Evolutionary conservation across 2,329 filamentous ascomycete species (phyloP).

Genomic region (Fulvia fulva): DNA sequence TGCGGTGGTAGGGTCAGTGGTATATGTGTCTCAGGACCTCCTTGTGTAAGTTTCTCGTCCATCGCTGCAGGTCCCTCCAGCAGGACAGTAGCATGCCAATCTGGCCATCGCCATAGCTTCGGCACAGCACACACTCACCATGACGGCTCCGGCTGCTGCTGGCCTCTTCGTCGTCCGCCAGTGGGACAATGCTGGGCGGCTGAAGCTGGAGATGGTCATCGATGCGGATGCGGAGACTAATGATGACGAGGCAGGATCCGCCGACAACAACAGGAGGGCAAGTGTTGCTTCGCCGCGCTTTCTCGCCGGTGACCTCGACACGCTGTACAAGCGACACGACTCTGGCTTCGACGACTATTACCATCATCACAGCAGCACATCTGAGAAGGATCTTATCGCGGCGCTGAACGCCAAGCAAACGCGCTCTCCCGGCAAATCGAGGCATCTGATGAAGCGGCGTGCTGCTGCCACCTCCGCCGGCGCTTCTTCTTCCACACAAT

Average conservation of each 20-base stretch:
- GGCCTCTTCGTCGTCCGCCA: background rate
- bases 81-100: too few species aligned
- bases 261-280: background rate
- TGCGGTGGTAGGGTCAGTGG: background rate
- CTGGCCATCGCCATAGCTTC: background rate
- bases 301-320: background rate
- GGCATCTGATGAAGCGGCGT: background rate
- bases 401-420: background rate
- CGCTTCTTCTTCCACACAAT: background rate
- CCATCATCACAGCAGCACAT: background rate
- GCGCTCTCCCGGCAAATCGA: background rate
- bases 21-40: background rate
- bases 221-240: background rate
- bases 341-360: background rate
- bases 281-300: background rate
- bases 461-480: background rate
- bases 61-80: background rate
- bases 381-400: background rate
- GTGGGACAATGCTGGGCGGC: background rate
- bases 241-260: background rate
- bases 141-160: background rate
- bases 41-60: background rate
- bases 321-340: background rate
- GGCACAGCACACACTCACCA: background rate
- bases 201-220: background rate